Percentiles rank a stretch among this genome's conserved stretches.
These are phyloP conservation scores for Talaromyces nanjingensis DNA, from an alignment of 495 filamentous ascomycete genomes.

Conservation along the genomic window DNA sequence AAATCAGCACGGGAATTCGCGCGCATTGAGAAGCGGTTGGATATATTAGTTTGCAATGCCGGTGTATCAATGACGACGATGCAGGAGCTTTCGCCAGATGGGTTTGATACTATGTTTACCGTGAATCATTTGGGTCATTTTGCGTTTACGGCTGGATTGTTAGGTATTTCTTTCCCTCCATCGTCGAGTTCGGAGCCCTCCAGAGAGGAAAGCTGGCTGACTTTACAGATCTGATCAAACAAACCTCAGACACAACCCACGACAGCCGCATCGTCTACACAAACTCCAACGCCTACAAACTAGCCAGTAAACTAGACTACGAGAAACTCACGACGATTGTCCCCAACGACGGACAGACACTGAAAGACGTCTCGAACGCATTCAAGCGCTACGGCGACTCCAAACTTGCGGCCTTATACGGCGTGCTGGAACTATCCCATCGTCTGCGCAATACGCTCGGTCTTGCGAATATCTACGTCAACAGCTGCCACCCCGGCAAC, in stretches of 20 bases:
- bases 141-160: slow-evolving; percentile 12
- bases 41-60: slow-evolving; percentile 16
- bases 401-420: slow-evolving; percentile 14
- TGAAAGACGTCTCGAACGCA: slow-evolving; percentile 10
- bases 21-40: slow-evolving; percentile 10
- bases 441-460: slow-evolving; percentile 10
- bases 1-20: slow-evolving; percentile 12
- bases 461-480: slow-evolving; percentile 11
- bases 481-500: slow-evolving; percentile 16
- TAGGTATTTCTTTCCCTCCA: slow-evolving; percentile 2
- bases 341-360: slow-evolving; percentile 9
- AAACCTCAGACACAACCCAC: slow-evolving; percentile 4
- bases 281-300: slow-evolving; percentile 13
- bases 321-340: slow-evolving; percentile 2
- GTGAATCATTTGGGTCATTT: slow-evolving; percentile 17
- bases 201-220: neutral
- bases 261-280: slow-evolving; percentile 15
- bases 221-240: slow-evolving; percentile 10
- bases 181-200: neutral
- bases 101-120: slow-evolving; percentile 14
- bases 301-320: slow-evolving; percentile 12
- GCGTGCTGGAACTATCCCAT: slow-evolving; percentile 9
- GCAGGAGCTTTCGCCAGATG: slow-evolving; percentile 11
- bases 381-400: slow-evolving; percentile 10
- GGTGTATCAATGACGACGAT: slow-evolving; percentile 13